Evolutionary conservation across 208 protist species (phyloP).

Genomic region (Trypanosoma platydactyli): DNA sequence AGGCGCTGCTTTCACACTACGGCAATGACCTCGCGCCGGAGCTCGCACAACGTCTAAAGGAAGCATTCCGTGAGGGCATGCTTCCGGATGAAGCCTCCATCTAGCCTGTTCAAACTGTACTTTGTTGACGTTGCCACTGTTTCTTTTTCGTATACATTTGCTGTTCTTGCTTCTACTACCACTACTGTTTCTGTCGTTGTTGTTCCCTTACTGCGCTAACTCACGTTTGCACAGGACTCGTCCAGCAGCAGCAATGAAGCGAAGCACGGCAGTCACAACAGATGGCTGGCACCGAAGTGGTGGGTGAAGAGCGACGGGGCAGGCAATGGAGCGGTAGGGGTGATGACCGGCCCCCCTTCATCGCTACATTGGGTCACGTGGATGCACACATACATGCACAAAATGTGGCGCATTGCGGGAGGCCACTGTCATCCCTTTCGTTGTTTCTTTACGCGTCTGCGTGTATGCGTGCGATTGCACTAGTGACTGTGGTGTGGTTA

Average conservation of each 20-base stretch:
- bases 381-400: too few relatives aligned
- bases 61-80: constrained; percentile 75
- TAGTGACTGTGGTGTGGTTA: too few relatives aligned
- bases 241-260: too few relatives aligned
- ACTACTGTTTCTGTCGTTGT: background rate
- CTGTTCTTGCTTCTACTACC: too few relatives aligned
- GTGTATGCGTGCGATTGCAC: background rate
- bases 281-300: too few relatives aligned
- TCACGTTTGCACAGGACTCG: background rate
- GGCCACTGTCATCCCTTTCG: too few relatives aligned
- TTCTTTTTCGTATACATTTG: background rate
- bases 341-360: too few relatives aligned
- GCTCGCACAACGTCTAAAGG: constrained; percentile 54
- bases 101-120: constrained; percentile 16
- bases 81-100: constrained; percentile 83
- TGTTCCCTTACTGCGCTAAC: background rate
- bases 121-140: constrained; percentile 2
- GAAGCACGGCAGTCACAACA: too few relatives aligned
- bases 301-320: too few relatives aligned
- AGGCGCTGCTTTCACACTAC: constrained; percentile 83
- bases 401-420: too few relatives aligned
- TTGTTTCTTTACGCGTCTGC: background rate
- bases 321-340: too few relatives aligned
- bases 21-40: constrained; percentile 70
- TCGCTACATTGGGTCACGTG: too few relatives aligned